A percentile compares a stretch with the other conserved stretches of the same genome.
Conservation (phyloP, 1,284 basidiomycete species). For the Tilletia setariae region DNA sequence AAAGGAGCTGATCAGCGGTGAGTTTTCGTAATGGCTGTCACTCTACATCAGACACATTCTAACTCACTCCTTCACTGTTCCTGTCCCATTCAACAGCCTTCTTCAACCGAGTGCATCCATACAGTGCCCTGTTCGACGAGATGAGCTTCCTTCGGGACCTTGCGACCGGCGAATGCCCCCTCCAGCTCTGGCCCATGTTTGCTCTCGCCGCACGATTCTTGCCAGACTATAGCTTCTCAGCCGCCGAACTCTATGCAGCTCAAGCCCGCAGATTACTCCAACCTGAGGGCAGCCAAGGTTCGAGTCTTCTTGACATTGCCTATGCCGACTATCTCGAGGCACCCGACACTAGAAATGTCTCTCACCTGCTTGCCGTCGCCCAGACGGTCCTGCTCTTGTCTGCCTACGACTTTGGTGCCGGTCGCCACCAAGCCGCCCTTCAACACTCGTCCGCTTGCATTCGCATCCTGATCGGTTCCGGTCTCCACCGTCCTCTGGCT, state of each 20-base stretch:
- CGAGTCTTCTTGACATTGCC: background rate
- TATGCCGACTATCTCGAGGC: background rate
- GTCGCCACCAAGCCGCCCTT: background rate
- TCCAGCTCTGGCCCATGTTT: conserved; percentile 57
- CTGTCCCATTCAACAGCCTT: conserved; percentile 53
- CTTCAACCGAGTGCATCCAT: conserved; percentile 56
- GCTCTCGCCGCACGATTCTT: conserved; percentile 54
- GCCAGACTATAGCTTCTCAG: background rate
- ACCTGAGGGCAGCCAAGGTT: background rate
- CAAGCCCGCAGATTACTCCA: background rate
- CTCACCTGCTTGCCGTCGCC: background rate
- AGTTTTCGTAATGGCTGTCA: conserved; percentile 14
- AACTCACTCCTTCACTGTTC: too few species aligned
- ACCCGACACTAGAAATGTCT: background rate
- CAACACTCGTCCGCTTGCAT: conserved; percentile 8
- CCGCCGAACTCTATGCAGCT: background rate
- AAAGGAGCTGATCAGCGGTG: conserved; percentile 34
- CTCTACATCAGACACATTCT: too few species aligned
- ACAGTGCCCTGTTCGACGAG: conserved; percentile 56
- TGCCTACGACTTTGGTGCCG: background rate
- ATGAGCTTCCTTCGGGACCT: conserved; percentile 57
- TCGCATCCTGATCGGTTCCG: background rate
- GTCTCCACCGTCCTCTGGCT: background rate
- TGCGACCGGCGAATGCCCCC: conserved; percentile 54
- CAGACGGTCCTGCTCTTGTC: background rate